phyloP scores from a whole-genome alignment of 257 asterid genomes.

The Handroanthus guayacan region DNA sequence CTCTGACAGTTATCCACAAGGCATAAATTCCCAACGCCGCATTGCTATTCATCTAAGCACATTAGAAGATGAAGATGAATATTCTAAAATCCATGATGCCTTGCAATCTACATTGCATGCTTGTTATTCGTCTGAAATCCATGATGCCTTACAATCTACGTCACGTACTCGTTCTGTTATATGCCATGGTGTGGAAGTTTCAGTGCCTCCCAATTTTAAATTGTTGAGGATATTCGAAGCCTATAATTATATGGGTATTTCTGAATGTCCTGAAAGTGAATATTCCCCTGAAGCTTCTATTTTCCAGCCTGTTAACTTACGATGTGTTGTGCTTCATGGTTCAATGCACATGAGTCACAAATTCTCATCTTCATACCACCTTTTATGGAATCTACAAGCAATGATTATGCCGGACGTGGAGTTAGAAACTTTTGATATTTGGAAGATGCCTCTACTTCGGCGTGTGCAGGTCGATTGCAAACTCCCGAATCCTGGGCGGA shows the following conservation, averaged over 20 bases:
- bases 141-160: too few species aligned
- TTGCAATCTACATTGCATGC: too few species aligned
- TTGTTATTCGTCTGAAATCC: too few species aligned
- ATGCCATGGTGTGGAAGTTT: too few species aligned
- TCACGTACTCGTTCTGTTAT: too few species aligned
- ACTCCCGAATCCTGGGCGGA: too few species aligned
- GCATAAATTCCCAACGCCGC: not conserved
- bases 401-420: not conserved
- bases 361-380: not conserved
- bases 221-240: not conserved
- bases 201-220: not conserved
- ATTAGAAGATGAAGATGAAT: not conserved
- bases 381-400: conserved; percentile 22
- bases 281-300: not conserved
- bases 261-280: not conserved
- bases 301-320: not conserved
- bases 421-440: not conserved
- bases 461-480: not conserved
- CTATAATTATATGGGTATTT: not conserved
- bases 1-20: not conserved
- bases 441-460: conserved; percentile 16
- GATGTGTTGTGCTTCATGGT: not conserved
- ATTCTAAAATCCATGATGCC: too few species aligned
- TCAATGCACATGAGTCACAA: too few species aligned
- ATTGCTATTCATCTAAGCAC: not conserved